Evolutionary conservation across 768 basidiomycete species (phyloP).

Genomic region (Serendipita sp.): DNA sequence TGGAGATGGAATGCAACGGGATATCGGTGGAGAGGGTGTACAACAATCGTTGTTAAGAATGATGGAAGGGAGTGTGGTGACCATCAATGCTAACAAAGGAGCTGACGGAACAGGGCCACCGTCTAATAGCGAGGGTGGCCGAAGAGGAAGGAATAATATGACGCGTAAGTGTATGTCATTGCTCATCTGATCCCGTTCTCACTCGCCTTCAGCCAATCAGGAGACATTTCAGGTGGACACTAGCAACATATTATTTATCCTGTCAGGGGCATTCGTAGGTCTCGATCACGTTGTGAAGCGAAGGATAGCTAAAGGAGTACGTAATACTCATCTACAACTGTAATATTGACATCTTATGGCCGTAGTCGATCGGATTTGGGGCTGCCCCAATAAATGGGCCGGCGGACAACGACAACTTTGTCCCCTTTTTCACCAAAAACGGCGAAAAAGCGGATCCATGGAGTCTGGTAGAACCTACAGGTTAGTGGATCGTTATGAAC

Average conservation of each 20-base stretch:
- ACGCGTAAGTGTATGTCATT: not conserved
- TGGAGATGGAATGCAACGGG: conserved; percentile 44
- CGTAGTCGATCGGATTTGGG: conserved; percentile 82
- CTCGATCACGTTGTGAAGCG: conserved; percentile 67
- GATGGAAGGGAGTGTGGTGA: conserved; percentile 81
- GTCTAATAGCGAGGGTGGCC: not conserved
- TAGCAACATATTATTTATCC: conserved; percentile 81
- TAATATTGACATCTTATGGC: not conserved
- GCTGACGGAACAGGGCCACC: not conserved
- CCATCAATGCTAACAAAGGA: conserved; percentile 45
- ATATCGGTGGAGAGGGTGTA: conserved; percentile 92
- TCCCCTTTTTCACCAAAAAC: conserved; percentile 71
- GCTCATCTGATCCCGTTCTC: not conserved
- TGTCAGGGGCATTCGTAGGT: conserved; percentile 91
- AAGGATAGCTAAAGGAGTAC: conserved; percentile 68
- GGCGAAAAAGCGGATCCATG: conserved; percentile 32
- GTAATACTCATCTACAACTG: conserved; percentile 17
- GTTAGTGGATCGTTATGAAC: conserved; percentile 20
- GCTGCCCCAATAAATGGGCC: conserved; percentile 25
- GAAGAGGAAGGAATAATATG: not conserved
- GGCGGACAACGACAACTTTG: conserved; percentile 14
- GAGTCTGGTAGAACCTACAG: conserved; percentile 55
- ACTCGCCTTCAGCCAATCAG: conserved; percentile 34
- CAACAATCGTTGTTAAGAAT: conserved; percentile 84
- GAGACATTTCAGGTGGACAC: conserved; percentile 71